These are phyloP conservation scores for Phytophthora hibernalis DNA, from an alignment of 352 stramenopile genomes.

Conservation along the genomic window DNA sequence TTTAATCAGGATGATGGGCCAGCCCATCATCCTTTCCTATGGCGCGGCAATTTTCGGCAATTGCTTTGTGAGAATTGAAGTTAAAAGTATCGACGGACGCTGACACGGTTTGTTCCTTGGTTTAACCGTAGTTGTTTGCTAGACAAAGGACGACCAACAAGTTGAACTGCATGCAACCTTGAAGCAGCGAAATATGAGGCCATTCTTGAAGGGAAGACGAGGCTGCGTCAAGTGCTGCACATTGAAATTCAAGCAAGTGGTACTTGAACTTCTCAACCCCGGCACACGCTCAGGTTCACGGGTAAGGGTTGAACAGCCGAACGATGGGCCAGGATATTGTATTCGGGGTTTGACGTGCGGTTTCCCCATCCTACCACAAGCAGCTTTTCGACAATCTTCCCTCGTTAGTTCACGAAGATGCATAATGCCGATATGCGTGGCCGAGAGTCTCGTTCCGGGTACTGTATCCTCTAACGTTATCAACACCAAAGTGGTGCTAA, in stretches of 20 bases:
- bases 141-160: not conserved
- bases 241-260: not conserved
- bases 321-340: no score
- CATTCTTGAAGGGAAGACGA: not conserved
- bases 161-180: not conserved
- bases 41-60: slow-evolving; percentile 8
- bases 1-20: slow-evolving; percentile 12
- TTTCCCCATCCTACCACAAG: no score
- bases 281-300: not conserved
- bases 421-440: no score
- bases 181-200: not conserved
- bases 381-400: no score
- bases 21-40: slow-evolving; percentile 12
- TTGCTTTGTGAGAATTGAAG: no score
- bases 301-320: no score
- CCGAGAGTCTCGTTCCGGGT: no score
- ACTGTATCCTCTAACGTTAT: no score
- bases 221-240: not conserved
- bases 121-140: not conserved
- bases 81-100: no score
- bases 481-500: no score
- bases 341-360: no score
- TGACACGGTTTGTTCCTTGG: not conserved
- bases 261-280: not conserved
- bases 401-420: no score